Evolutionary conservation across 345 rosid species (phyloP), one percentile per base, ranked within the genome.

Genomic region (Gossypioides kirkii): DNA sequence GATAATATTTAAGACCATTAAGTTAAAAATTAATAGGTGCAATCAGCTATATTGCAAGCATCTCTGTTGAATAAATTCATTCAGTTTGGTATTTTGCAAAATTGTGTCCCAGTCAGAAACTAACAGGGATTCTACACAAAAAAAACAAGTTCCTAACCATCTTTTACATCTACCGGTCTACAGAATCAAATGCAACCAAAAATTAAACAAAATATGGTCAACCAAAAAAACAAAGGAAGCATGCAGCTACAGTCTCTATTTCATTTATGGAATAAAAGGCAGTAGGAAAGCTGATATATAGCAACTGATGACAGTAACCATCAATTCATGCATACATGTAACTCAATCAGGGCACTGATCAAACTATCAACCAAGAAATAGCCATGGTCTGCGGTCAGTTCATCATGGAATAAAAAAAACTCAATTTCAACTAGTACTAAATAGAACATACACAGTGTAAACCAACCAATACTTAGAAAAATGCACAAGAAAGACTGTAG

Each of bases 401-500:
- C 3, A 9, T 23, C 70, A 66, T 45, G 50, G 38, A 22, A 65
- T 22, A n/a, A n/a, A 8, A 32, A 43, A 64, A 43, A 36, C 28
- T 69, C 47, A 32, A 28, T 69, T 14, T 69, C 14, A 26, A 69
- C 13, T 49, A 69, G 18, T 28, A 52, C 8, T 9, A 69, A 50
- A 70, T 53, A n/a, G 73, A 36, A 38, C 53, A 70, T 42, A 18
- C 20, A 9, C n/a, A 61, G 23, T 46, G 68, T 45, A 46, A 60
- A 12, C 22, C 20, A 61, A 9, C 58, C 9, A 28, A 59, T 60
- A 22, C 41, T 59, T 32, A 25, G 26, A 62, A 25, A 23, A 47
- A 64, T 32, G 54, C 10, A 73, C 42, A 54, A 12, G 52, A 68
- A 1, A 38, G 26, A 16, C 7, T 17, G 16, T 9, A 17, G 69